Evolutionary conservation across 495 filamentous ascomycete genomes (phyloP).

Genomic region (Aspergillus carlsbadensis): DNA sequence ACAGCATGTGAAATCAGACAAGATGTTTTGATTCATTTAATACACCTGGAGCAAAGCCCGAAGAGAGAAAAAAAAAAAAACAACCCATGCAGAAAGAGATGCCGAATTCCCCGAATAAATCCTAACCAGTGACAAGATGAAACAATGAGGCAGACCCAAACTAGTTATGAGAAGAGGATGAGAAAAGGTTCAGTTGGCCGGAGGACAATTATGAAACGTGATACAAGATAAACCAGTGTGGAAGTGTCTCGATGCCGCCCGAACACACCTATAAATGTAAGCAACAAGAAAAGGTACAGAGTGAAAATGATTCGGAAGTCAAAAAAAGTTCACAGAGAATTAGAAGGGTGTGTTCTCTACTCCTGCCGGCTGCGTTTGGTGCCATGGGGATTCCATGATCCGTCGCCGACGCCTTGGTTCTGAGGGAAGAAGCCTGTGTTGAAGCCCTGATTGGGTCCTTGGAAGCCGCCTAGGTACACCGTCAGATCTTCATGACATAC

Average conservation of each 20-base stretch:
- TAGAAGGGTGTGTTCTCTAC: constrained; percentile 23
- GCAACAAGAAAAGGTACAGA: constrained; percentile 6
- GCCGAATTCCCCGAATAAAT: constrained; percentile 20
- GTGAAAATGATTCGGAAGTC: constrained; percentile 1
- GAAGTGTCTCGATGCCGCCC: constrained; percentile 6
- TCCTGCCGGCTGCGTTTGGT: constrained; percentile 75
- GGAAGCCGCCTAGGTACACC: constrained; percentile 55
- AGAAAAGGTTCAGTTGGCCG: constrained; percentile 2
- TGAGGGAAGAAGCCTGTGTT: constrained; percentile 77
- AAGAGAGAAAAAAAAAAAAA: constrained; percentile 16
- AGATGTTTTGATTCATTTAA: constrained; percentile 26
- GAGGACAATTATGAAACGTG: background rate
- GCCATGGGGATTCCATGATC: constrained; percentile 80
- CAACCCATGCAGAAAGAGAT: background rate
- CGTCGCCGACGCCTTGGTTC: constrained; percentile 56
- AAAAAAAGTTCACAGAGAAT: background rate
- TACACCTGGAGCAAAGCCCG: constrained; percentile 28
- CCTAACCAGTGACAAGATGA: constrained; percentile 7
- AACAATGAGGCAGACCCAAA: constrained; percentile 3
- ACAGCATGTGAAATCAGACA: too few species aligned
- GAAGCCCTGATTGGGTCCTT: constrained; percentile 67
- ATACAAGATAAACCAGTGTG: constrained; percentile 12
- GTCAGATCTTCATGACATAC: background rate
- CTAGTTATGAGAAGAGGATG: background rate
- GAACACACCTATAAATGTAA: constrained; percentile 6